A percentile compares a stretch with the other conserved stretches of the same genome.
These are phyloP conservation scores for Zygnema cylindricum DNA, from an alignment of 139 green algal genomes.

Conservation along the genomic window DNA sequence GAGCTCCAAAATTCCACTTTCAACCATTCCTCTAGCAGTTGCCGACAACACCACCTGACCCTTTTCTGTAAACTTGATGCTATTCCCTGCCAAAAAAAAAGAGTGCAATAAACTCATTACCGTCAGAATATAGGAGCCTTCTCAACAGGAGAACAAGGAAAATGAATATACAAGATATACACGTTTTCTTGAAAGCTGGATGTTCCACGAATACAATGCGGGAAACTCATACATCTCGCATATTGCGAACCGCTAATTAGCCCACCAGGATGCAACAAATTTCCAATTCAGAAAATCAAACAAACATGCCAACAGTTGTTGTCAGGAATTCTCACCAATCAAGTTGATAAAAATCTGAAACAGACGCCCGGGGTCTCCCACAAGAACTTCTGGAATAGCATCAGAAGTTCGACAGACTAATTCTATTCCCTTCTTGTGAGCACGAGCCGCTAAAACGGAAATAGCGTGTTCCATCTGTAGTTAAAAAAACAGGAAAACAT, in stretches of 20 bases:
- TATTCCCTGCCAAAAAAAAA: slow-evolving; percentile 35
- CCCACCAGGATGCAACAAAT: too few relatives aligned
- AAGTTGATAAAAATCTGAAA: slow-evolving; percentile 58
- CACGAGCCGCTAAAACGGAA: slow-evolving; percentile 30
- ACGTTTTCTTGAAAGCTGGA: too few relatives aligned
- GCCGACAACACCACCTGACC: slow-evolving; percentile 25
- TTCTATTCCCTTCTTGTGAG: slow-evolving; percentile 38
- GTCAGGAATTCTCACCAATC: slow-evolving; percentile 16
- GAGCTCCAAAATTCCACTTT: not conserved
- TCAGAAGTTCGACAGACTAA: not conserved
- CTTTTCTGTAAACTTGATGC: slow-evolving; percentile 52
- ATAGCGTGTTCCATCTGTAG: slow-evolving; percentile 52
- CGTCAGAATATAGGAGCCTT: too few relatives aligned
- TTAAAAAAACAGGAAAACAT: too few relatives aligned
- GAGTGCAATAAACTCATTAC: too few relatives aligned
- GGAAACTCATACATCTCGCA: too few relatives aligned
- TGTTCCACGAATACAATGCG: too few relatives aligned
- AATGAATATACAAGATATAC: too few relatives aligned
- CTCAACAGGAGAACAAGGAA: too few relatives aligned
- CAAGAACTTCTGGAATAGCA: slow-evolving; percentile 17
- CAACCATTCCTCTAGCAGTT: not conserved
- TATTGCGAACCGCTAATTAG: too few relatives aligned
- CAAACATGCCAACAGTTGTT: slow-evolving; percentile 1
- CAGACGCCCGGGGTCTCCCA: slow-evolving; percentile 45
- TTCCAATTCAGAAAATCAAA: not conserved